Percentiles rank a stretch among this genome's conserved stretches.
Evolutionary conservation across 2,329 filamentous ascomycete species (phyloP).

Genomic region (Gliomastix tumulicola): DNA sequence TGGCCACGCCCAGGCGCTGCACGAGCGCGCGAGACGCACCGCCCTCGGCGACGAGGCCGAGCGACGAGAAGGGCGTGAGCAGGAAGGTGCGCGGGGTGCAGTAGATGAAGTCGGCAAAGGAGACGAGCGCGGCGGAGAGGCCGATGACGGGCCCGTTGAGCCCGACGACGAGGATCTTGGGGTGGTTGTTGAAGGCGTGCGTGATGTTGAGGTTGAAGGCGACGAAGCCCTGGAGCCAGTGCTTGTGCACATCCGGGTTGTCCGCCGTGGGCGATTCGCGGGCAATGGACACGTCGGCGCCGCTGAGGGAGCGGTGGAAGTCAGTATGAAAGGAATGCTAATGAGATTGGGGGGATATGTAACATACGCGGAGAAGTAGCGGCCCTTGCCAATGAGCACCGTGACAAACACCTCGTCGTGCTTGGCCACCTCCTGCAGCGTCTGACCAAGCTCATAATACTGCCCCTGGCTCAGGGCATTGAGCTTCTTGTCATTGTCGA

Average conservation of each 20-base stretch:
- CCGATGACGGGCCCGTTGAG: conserved; percentile 91
- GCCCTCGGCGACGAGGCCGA: conserved; percentile 87
- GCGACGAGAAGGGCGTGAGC: conserved; percentile 82
- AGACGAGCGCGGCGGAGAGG: conserved; percentile 75
- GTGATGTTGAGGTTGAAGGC: conserved; percentile 85
- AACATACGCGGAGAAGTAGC: conserved; percentile 78
- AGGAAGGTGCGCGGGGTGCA: conserved; percentile 74
- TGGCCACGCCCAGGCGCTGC: conserved; percentile 67
- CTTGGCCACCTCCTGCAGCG: conserved; percentile 69
- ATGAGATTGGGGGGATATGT: background rate
- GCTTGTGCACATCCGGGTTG: conserved; percentile 29
- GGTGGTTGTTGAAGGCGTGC: conserved; percentile 84
- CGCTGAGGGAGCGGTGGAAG: conserved; percentile 39
- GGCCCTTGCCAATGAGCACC: conserved; percentile 75
- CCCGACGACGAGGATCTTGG: conserved; percentile 85
- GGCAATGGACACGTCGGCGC: conserved; percentile 65
- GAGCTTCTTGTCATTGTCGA: conserved; percentile 80
- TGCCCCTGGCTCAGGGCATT: conserved; percentile 67
- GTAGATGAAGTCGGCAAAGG: conserved; percentile 90
- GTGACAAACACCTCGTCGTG: conserved; percentile 80
- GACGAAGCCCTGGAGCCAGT: conserved; percentile 66
- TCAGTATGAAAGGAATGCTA: conserved; percentile 1
- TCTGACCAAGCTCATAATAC: conserved; percentile 71
- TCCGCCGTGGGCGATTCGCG: conserved; percentile 32
- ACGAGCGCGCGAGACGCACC: conserved; percentile 74